phyloP scores from a whole-genome alignment of 2,329 filamentous ascomycete genomes.

The Fusarium pseudonygamai region DNA sequence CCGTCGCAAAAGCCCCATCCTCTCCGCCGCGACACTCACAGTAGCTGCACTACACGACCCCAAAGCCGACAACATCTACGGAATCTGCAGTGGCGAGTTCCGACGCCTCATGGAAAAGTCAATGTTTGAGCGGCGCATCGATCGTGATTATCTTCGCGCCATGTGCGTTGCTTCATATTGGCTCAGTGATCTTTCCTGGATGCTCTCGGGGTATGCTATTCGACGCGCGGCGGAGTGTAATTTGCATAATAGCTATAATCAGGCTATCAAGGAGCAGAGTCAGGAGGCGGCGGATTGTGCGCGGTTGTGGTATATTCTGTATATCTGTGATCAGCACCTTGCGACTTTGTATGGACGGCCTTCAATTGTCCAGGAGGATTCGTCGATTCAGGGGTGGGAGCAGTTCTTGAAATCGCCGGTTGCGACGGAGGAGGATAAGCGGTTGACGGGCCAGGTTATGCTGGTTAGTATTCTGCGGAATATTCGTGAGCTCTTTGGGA shows the following conservation, averaged over 20 bases:
- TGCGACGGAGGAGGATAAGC: slow-evolving; percentile 63
- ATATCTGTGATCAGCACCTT: slow-evolving; percentile 70
- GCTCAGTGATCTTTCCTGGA: slow-evolving; percentile 71
- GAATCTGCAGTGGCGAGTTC: slow-evolving; percentile 65
- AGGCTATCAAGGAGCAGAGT: slow-evolving; percentile 50
- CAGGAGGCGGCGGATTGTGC: slow-evolving; percentile 62
- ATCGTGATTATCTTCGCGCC: slow-evolving; percentile 65
- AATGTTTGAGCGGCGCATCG: slow-evolving; percentile 50
- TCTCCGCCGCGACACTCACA: slow-evolving; percentile 66
- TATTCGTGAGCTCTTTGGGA: slow-evolving; percentile 65
- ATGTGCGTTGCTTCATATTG: slow-evolving; percentile 71
- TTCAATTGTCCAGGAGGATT: slow-evolving; percentile 66
- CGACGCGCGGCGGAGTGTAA: slow-evolving; percentile 60
- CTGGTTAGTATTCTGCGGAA: slow-evolving; percentile 66
- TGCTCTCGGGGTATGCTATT: slow-evolving; percentile 64
- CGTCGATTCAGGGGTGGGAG: slow-evolving; percentile 66
- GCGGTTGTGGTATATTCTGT: slow-evolving; percentile 69
- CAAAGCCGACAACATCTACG: slow-evolving; percentile 61
- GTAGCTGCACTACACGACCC: slow-evolving; percentile 68
- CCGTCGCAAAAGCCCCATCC: slow-evolving; percentile 63
- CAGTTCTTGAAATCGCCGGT: slow-evolving; percentile 62
- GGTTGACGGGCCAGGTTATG: slow-evolving; percentile 68
- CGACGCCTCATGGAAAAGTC: slow-evolving; percentile 62
- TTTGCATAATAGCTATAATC: slow-evolving; percentile 54
- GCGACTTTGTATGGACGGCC: slow-evolving; percentile 69